Conservation (phyloP, 805 yeast genomes). For the Kregervanrija delftensis region DNA sequence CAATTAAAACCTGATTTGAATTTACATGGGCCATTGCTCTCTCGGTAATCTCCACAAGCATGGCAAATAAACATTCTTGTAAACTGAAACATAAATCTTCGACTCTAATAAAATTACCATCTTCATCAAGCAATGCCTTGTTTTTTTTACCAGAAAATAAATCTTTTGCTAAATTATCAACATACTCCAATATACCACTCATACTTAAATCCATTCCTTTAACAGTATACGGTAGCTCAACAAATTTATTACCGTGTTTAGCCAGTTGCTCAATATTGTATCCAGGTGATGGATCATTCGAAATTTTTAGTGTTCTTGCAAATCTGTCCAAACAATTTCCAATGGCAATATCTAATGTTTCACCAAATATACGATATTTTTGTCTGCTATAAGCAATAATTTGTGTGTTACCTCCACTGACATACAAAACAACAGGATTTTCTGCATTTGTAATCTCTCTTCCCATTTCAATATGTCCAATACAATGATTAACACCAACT, state of each 20-base stretch:
- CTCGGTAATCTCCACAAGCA: slow-evolving; percentile 97
- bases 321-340: slow-evolving; percentile 96
- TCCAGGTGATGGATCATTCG: slow-evolving; percentile 96
- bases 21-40: slow-evolving; percentile 98
- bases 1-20: slow-evolving; percentile 82
- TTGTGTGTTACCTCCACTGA: slow-evolving; percentile 98
- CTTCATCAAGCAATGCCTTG: slow-evolving; percentile 32
- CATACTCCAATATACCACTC: slow-evolving; percentile 88
- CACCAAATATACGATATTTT: slow-evolving; percentile 97
- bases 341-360: slow-evolving; percentile 93
- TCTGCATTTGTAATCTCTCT: slow-evolving; percentile 95
- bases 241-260: slow-evolving; percentile 53
- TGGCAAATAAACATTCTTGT: slow-evolving; percentile 88
- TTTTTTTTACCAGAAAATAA: slow-evolving; percentile 44
- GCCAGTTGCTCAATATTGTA: slow-evolving; percentile 95
- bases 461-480: slow-evolving; percentile 99
- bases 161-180: slow-evolving; percentile 76
- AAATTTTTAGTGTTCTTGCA: slow-evolving; percentile 82
- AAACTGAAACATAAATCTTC: slow-evolving; percentile 90
- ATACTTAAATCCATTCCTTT: slow-evolving; percentile 97
- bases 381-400: slow-evolving; percentile 95
- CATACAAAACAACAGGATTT: slow-evolving; percentile 96
- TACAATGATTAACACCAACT: slow-evolving; percentile 94
- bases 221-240: slow-evolving; percentile 88
- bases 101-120: slow-evolving; percentile 53